Conservation (phyloP, 2,329 filamentous ascomycete genomes). For the Cytospora leucostoma region DNA sequence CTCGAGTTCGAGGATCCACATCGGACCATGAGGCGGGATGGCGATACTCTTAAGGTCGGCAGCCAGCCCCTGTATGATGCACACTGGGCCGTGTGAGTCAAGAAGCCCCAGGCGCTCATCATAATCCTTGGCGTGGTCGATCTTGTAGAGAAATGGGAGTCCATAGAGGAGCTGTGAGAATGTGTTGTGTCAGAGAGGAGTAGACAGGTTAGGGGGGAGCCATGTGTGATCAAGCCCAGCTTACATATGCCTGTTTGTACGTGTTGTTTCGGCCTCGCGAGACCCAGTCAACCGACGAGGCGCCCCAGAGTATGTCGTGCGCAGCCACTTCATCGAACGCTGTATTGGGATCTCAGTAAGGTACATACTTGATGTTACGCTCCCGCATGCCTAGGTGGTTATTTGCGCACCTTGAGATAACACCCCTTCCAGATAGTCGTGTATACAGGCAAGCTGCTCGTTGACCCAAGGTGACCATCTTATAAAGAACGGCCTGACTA, state of each 20-base stretch:
- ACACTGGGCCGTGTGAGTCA: neutral
- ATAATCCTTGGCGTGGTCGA: neutral
- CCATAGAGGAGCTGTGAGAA: slow-evolving; percentile 1
- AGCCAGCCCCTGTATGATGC: neutral
- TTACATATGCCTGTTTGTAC: slow-evolving; percentile 9
- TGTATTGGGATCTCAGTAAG: neutral
- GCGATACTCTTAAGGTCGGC: neutral
- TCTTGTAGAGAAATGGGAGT: neutral
- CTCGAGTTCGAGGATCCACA: no score
- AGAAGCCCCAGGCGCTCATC: neutral
- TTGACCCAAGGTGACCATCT: neutral
- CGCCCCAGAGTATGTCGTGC: slow-evolving; percentile 5
- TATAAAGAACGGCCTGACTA: neutral
- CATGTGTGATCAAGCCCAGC: neutral
- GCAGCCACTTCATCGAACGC: slow-evolving; percentile 9
- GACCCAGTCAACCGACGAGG: slow-evolving; percentile 4
- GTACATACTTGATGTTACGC: neutral
- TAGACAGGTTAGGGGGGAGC: no score
- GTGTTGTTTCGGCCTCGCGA: neutral
- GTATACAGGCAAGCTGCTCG: slow-evolving; percentile 14
- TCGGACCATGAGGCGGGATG: no score
- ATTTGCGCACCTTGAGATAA: neutral
- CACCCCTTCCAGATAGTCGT: slow-evolving; percentile 4
- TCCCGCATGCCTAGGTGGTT: neutral
- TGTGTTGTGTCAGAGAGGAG: neutral